A percentile compares a stretch with the other conserved stretches of the same genome.
Conservation (phyloP, 2,329 filamentous ascomycete genomes). For the Aspergillus texensis region DNA sequence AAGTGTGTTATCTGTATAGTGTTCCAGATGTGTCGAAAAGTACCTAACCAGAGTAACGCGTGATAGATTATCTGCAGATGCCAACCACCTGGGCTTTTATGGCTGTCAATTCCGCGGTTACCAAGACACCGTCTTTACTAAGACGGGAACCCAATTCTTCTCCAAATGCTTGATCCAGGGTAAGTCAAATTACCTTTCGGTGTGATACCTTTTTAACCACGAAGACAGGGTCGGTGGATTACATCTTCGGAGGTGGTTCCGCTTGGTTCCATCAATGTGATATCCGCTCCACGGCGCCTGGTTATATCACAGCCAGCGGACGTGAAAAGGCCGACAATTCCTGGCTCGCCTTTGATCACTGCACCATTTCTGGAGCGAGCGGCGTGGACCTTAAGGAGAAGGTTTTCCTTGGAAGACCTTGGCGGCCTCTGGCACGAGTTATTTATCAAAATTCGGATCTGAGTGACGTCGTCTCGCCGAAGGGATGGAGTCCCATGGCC, state of each 20-base stretch:
- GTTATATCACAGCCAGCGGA: constrained; percentile 37
- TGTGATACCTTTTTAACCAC: neutral
- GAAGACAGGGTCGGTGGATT: constrained; percentile 39
- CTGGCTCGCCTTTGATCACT: constrained; percentile 37
- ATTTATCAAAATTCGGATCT: constrained; percentile 37
- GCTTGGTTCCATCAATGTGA: constrained; percentile 36
- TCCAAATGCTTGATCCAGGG: constrained; percentile 36
- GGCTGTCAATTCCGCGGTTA: constrained; percentile 38
- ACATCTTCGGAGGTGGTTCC: constrained; percentile 38
- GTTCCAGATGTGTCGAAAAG: neutral
- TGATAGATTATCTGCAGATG: constrained; percentile 31
- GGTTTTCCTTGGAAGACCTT: constrained; percentile 38
- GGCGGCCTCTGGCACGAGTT: constrained; percentile 35
- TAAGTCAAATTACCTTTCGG: neutral
- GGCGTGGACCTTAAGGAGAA: constrained; percentile 22
- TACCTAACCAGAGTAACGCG: neutral
- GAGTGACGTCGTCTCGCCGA: constrained; percentile 31
- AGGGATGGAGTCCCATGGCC: constrained; percentile 38
- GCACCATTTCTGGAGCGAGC: constrained; percentile 26
- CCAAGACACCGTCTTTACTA: constrained; percentile 40
- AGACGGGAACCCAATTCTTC: constrained; percentile 37
- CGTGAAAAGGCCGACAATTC: constrained; percentile 28
- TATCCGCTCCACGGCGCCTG: constrained; percentile 34
- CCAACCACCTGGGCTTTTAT: constrained; percentile 37
- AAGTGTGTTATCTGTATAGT: neutral